Base-by-base conservation (phyloP, 768 basidiomycete species). In the Suillus americanus region DNA sequence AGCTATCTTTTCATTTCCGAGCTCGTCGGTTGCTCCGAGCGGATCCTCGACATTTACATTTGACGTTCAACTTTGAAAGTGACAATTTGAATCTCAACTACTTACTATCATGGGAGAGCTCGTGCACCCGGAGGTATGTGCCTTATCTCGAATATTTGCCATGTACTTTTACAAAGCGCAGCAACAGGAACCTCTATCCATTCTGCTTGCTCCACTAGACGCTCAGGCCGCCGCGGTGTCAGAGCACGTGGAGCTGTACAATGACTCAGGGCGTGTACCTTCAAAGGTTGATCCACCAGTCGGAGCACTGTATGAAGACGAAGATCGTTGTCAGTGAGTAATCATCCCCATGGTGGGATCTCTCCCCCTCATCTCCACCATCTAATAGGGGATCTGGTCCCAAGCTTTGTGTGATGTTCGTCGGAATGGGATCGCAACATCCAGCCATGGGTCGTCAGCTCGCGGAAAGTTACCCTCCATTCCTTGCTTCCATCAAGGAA, bases 361-460 rank as follows among this genome's bases (percentile, higher is more conserved):
- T 59, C 25, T 41, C 25, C 56, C 38, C 25, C 40, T 59, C 57
- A 54, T 59, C 28, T 59, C 57, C 40, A 59, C 57, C 9, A 18
- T 41, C 57, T 28, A 12, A 28, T 59, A 59, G 57, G 12, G 12
- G 40, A 20, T 28, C 25, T 7, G 68, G 67, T 28, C 75, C 78
- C 0, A 78, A 77, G 60, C 68, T 77, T 9, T 76, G 78, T 33
- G 66, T 75, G 51, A 76, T 78, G 12, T 78, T 78, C 60, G 63
- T 77, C 40, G 78, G 77, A 10, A 77, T 78, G 62, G 78, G 78
- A 5, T 76, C 77, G 1, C 77, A 79, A 45, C 75, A 78, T 45
- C 35, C 71, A 38, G 72, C 68, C 61, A 79, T 78, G 77, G 78
- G 78, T 62, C 77, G 78, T 59, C 72, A 77, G 45, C 75, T 76